Evolutionary conservation across 805 yeast genomes (phyloP).

Genomic region (Spathaspora arborariae): DNA sequence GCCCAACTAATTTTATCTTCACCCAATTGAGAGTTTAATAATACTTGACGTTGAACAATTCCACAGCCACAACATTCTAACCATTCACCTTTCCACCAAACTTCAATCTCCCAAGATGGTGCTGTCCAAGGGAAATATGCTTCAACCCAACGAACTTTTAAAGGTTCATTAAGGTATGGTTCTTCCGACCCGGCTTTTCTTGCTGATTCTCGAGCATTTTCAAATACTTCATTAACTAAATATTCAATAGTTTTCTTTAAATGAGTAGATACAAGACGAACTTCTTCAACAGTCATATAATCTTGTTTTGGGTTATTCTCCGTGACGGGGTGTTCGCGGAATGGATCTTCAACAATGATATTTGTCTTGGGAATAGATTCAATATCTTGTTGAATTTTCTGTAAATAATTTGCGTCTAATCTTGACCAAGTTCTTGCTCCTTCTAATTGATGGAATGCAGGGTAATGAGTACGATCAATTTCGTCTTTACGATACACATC

Average conservation of each 20-base stretch:
- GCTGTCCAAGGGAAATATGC: constrained; percentile 98
- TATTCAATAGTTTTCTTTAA: constrained; percentile 83
- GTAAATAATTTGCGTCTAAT: constrained; percentile 41
- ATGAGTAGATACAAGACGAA: constrained; percentile 67
- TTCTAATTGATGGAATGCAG: constrained; percentile 97
- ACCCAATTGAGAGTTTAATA: constrained; percentile 63
- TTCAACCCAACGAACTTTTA: constrained; percentile 90
- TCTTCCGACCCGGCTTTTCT: constrained; percentile 53
- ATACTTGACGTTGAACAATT: constrained; percentile 73
- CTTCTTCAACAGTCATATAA: constrained; percentile 67
- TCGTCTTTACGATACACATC: constrained; percentile 96
- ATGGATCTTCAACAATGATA: constrained; percentile 74
- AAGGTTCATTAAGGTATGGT: constrained; percentile 64
- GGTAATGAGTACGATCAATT: constrained; percentile 93
- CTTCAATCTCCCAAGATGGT: constrained; percentile 98
- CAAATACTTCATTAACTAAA: constrained; percentile 77
- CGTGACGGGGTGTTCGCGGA: constrained; percentile 42
- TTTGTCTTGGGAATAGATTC: constrained; percentile 61
- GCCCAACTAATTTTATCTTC: constrained; percentile 87
- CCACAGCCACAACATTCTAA: constrained; percentile 97
- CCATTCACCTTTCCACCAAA: constrained; percentile 99
- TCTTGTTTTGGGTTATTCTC: constrained; percentile 75
- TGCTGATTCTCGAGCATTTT: constrained; percentile 62
- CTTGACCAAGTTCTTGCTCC: constrained; percentile 87
- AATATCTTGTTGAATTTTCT: constrained; percentile 46